Conservation (phyloP, 108 stramenopile species). For the Licmophora abbreviata region DNA sequence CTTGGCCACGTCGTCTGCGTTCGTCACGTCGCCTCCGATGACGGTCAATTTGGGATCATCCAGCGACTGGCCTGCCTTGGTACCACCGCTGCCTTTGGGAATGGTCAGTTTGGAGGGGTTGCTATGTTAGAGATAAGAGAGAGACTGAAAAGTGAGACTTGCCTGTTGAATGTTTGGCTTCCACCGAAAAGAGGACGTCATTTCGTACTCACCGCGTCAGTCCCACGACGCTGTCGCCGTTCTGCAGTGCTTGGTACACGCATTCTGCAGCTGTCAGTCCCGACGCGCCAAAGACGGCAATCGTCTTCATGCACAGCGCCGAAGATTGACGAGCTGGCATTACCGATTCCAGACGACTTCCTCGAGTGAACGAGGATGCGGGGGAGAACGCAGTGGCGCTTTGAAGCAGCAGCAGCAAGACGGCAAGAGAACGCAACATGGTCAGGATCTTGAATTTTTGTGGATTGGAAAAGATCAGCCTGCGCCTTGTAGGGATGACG, state of each 20-base stretch:
- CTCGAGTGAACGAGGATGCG: too few relatives aligned
- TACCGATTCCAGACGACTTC: too few relatives aligned
- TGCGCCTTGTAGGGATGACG: too few relatives aligned
- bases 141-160: not conserved
- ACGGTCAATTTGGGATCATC: conserved; percentile 62
- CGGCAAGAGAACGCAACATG: not conserved
- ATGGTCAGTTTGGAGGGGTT: conserved; percentile 73
- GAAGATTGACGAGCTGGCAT: too few relatives aligned
- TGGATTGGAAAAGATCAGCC: too few relatives aligned
- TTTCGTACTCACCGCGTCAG: conserved; percentile 38
- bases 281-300: conserved; percentile 88
- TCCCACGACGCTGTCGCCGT: conserved; percentile 82
- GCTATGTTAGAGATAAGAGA: not conserved
- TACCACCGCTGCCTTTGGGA: conserved; percentile 77
- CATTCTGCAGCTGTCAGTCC: conserved; percentile 82
- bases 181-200: not conserved
- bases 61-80: conserved; percentile 63
- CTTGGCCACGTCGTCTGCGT: conserved; percentile 77
- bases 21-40: conserved; percentile 83
- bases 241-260: conserved; percentile 78
- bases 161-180: not conserved
- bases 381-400: not conserved
- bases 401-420: not conserved
- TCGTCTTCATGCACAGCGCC: too few relatives aligned
- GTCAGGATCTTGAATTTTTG: too few relatives aligned